phyloP scores from a whole-genome alignment of 345 rosid species.

The Ceriops zippeliana region DNA sequence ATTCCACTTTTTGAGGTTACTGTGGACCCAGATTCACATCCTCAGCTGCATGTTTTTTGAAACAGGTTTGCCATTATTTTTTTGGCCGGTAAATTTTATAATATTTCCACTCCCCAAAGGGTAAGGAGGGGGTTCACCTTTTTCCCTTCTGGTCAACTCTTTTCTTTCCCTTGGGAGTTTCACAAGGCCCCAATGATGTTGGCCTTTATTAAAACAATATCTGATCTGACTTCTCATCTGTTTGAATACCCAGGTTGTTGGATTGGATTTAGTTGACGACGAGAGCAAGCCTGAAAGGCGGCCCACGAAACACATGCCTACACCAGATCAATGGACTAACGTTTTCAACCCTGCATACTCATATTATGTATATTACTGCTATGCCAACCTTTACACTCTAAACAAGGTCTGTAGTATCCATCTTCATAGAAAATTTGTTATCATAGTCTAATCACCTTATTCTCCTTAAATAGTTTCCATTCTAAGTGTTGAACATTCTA shows the following conservation, averaged over 20 bases:
- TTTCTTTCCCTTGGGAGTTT: neutral
- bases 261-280: constrained; percentile 95
- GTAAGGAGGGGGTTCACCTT: neutral
- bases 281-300: constrained; percentile 99
- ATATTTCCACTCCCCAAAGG: neutral
- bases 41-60: constrained; percentile 94
- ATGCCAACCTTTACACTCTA: constrained; percentile 86
- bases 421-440: neutral
- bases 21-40: constrained; percentile 97
- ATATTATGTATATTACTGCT: constrained; percentile 90
- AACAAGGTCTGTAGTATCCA: constrained; percentile 58
- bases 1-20: constrained; percentile 98
- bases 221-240: constrained; percentile 8
- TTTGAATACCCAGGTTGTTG: constrained; percentile 73
- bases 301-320: constrained; percentile 99
- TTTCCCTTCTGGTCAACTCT: too few species aligned
- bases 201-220: too few species aligned
- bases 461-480: neutral
- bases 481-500: neutral
- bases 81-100: neutral
- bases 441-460: neutral
- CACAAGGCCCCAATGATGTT: too few species aligned
- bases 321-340: constrained; percentile 98
- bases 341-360: constrained; percentile 95
- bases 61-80: constrained; percentile 57